Percentiles rank a stretch among this genome's conserved stretches.
Conservation (phyloP, 805 yeast genomes). For the Suhomyces tanzawaensis region DNA sequence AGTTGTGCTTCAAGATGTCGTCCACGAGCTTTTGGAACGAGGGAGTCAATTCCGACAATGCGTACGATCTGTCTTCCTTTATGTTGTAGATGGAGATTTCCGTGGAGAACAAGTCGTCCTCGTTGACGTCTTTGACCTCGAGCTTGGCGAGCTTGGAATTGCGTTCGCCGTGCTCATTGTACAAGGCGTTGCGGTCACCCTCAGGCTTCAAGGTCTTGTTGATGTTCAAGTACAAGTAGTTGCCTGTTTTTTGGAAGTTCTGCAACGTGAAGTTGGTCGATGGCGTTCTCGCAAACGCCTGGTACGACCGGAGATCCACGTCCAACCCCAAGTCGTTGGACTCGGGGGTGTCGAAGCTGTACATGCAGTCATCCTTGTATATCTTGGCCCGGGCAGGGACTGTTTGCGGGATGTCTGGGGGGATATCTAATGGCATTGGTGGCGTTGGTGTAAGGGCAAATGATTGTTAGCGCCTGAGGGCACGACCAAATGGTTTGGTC, state of each 20-base stretch:
- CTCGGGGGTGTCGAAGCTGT: conserved; percentile 70
- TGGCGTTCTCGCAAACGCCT: conserved; percentile 55
- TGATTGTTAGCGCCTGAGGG: not conserved
- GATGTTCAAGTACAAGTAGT: conserved; percentile 59
- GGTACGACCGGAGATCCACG: conserved; percentile 72
- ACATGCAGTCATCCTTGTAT: conserved; percentile 88
- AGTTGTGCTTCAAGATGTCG: conserved; percentile 53
- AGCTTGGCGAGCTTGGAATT: conserved; percentile 56
- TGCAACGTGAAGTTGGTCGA: conserved; percentile 49
- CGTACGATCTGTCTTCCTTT: conserved; percentile 23
- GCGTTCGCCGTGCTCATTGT: conserved; percentile 23
- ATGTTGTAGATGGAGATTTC: conserved; percentile 41
- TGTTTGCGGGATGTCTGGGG: conserved; percentile 15
- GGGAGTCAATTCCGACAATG: conserved; percentile 21
- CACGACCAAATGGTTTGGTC: too few relatives aligned
- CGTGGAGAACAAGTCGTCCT: conserved; percentile 59
- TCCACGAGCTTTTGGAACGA: conserved; percentile 33
- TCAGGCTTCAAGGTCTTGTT: conserved; percentile 48
- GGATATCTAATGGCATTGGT: conserved; percentile 11
- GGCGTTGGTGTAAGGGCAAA: not conserved
- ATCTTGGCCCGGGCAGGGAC: conserved; percentile 37
- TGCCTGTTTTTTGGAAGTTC: conserved; percentile 55
- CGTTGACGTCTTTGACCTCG: conserved; percentile 62
- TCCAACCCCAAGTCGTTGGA: conserved; percentile 56
- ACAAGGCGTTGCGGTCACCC: conserved; percentile 18